Percentiles rank a stretch among this genome's conserved stretches.
Conservation (phyloP, 257 asterid species). For the Catharanthus roseus region DNA sequence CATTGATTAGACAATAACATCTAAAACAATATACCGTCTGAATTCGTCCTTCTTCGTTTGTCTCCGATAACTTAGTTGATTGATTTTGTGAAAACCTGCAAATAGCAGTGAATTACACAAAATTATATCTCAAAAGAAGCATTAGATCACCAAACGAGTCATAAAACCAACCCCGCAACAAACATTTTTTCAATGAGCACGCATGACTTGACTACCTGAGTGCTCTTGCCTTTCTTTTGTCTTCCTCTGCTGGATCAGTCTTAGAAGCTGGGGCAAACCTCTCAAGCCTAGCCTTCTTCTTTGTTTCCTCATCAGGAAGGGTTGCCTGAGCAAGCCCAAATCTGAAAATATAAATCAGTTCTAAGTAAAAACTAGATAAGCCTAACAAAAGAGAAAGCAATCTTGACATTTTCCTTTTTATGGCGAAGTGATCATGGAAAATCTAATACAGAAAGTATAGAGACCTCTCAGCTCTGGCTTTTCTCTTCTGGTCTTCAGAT, state of each 20-base stretch:
- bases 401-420: not conserved
- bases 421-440: not conserved
- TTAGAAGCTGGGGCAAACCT: constrained; percentile 56
- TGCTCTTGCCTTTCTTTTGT: constrained; percentile 93
- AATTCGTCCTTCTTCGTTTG: constrained; percentile 19
- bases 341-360: constrained; percentile 29
- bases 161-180: not conserved
- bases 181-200: not conserved
- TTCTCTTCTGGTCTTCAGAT: constrained; percentile 77
- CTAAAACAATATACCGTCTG: constrained; percentile 17
- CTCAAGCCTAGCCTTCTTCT: constrained; percentile 87
- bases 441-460: constrained; percentile 5
- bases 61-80: constrained; percentile 21
- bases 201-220: constrained; percentile 41
- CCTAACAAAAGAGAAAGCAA: constrained; percentile 5
- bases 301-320: constrained; percentile 62
- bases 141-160: not conserved
- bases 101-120: not conserved
- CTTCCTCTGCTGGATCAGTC: constrained; percentile 65
- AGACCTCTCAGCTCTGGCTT: constrained; percentile 96
- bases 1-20: not conserved
- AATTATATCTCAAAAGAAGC: not conserved
- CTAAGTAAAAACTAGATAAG: not conserved
- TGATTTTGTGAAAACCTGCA: constrained; percentile 38
- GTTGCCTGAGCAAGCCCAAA: constrained; percentile 58